Base-by-base conservation (phyloP, 129 eudicot genomes). In the Lactuca saligna region DNA sequence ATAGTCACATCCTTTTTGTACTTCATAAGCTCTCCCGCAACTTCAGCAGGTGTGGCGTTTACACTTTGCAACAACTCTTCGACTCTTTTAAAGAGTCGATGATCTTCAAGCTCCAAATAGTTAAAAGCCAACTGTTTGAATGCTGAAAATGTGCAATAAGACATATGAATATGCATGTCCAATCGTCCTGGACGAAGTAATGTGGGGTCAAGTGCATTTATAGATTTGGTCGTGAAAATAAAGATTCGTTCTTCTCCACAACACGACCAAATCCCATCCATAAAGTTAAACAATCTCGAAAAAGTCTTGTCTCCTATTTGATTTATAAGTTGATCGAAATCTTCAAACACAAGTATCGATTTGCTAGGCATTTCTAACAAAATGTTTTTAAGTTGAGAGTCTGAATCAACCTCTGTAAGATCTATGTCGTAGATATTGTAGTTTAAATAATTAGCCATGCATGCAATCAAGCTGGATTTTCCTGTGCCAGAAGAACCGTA, bases 261-360 rank as follows among this genome's bases (percentile, higher is more conserved):
- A 51, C 80, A 70, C 10, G 86, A 82, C 86, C 90, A 82, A 32
- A 85, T 68, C 20, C 87, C 90, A 42, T 82, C 90, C 50, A 85
- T 85, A 35, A 82, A 75, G 32, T 79, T 85, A 32, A 85, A 75
- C 1, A 82, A 34, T 44, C 82, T 73, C 6, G 89, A 71, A 29
- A 75, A 79, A 3, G 80, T 60, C 13, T 7, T 51, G 33, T 64
- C 65, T 2, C 15, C 41, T 16, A 11, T 33, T 17, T 16, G 72
- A 42, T 69, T 68, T 53, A 61, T 61, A 69, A 51, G 38, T 53
- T 74, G 78, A 62, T 82, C 79, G 7, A 82, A 70, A 75, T 82
- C 81, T 65, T 82, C 83, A 38, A 82, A 65, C 41, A 82, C 83
- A 0, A 82, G 81, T 62, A 82, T 82, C 6, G 81, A 82, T 34